Conservation (phyloP, 2,329 filamentous ascomycete species). For the Colletotrichum sp. region DNA sequence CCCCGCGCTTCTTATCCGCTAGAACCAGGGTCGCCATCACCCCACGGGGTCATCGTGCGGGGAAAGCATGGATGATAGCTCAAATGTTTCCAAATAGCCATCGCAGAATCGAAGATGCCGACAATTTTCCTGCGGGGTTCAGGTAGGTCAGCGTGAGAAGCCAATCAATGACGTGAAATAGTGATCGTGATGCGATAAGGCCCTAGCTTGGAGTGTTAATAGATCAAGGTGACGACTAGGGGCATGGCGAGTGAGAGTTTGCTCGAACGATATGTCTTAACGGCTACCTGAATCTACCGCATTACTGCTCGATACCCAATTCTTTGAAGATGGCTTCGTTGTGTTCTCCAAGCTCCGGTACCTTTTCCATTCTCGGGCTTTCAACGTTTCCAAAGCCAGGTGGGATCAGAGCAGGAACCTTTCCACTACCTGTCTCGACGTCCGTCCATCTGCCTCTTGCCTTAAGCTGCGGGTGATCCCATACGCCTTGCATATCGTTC, state of each 20-base stretch:
- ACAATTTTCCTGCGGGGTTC: not conserved
- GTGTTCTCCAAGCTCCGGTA: slow-evolving; percentile 13
- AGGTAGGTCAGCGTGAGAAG: not conserved
- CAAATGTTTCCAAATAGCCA: not conserved
- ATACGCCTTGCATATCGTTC: slow-evolving; percentile 59
- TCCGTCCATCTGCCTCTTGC: slow-evolving; percentile 57
- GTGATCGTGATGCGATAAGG: not conserved
- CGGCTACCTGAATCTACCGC: not conserved
- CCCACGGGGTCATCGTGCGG: not conserved
- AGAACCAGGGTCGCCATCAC: not conserved
- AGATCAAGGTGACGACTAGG: not conserved
- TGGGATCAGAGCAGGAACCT: slow-evolving; percentile 53
- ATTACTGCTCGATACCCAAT: not conserved
- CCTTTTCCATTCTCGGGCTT: slow-evolving; percentile 5
- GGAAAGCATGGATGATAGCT: not conserved
- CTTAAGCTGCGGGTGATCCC: slow-evolving; percentile 57
- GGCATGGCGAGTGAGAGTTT: not conserved
- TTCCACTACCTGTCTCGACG: slow-evolving; percentile 50
- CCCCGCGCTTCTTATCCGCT: not conserved
- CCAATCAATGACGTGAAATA: not conserved
- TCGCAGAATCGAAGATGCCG: not conserved
- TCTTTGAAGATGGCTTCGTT: slow-evolving; percentile 10
- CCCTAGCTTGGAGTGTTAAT: not conserved
- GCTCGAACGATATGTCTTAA: not conserved
- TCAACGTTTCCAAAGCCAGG: slow-evolving; percentile 41